Base-by-base conservation (phyloP, 2,329 filamentous ascomycete genomes). In the Chaetothyriales sp. region DNA sequence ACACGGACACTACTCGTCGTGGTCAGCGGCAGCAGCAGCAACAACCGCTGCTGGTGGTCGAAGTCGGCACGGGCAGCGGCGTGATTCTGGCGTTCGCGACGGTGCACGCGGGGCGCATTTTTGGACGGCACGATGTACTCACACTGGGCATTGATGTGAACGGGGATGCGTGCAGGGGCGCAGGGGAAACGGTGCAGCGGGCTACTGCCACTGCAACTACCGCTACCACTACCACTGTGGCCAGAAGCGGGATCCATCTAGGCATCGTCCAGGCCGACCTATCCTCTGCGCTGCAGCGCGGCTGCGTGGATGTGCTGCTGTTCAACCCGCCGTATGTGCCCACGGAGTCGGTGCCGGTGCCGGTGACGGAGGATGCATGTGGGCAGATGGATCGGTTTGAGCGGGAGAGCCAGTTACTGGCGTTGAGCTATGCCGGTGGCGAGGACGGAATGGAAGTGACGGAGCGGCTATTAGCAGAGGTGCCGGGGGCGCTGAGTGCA, bases 321-420 rank as follows among this genome's bases (percentile, higher is more conserved):
- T 98, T 97, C 75, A 98, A 98, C 65, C 92, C 92, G 50, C 92
- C 92, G 0, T 98, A 98, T 65, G 92, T 98, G 13, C 92, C 92
- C 1, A 94, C 89, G 2, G 77, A 83, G 22, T 78, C 81, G 43
- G 44, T 46, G 15, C 44, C 43, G 7, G 5, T 2, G 18, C 7
- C 10, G 7, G 13, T 19, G 7, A n/a, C 5, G 13, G 13, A 15
- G 10, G 7, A 40, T 13, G 55, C 22, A 25, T 4, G 60, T 46
- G 51, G 61, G 48, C 20, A 45, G 20, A 64, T 18, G 62, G 56
- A 48, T 28, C 51, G 71, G 8, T 95, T 88, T 60, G 86, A 89
- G 51, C 78, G 82, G 52, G 89, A 95, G 63, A 89, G 86, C 25
- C 83, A 88, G 63, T 75, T 95, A 51, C 77, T 97, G 20, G 81